Evolutionary conservation across 495 filamentous ascomycete species (phyloP).

Genomic region (Parathielavia appendiculata): DNA sequence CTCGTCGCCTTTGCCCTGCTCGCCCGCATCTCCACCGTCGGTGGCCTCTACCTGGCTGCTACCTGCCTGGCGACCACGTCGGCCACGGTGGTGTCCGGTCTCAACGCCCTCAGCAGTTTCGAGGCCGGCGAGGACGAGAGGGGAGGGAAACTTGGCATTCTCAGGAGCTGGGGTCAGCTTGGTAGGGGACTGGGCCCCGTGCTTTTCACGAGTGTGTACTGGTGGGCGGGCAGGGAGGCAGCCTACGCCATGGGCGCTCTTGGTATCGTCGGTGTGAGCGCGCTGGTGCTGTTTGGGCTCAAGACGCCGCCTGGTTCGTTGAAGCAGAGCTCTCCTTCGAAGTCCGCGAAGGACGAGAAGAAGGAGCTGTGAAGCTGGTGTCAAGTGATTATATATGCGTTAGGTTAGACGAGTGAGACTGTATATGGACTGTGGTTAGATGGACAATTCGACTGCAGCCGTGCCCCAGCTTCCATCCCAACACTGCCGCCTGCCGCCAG

Average conservation of each 20-base stretch:
- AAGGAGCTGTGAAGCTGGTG: slow-evolving; percentile 28
- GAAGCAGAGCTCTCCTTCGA: slow-evolving; percentile 19
- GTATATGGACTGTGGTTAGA: background rate
- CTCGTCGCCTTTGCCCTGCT: slow-evolving; percentile 76
- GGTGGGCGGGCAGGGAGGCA: slow-evolving; percentile 89
- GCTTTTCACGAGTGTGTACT: slow-evolving; percentile 93
- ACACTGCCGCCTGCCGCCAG: too few species aligned
- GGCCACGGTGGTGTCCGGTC: slow-evolving; percentile 87
- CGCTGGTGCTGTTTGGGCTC: slow-evolving; percentile 64
- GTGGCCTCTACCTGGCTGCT: slow-evolving; percentile 72
- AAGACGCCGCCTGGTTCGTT: slow-evolving; percentile 44
- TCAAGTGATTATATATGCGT: background rate
- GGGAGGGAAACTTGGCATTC: slow-evolving; percentile 76
- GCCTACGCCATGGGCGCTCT: slow-evolving; percentile 77
- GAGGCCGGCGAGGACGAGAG: slow-evolving; percentile 76
- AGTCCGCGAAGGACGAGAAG: slow-evolving; percentile 23
- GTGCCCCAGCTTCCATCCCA: too few species aligned
- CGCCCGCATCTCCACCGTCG: slow-evolving; percentile 57
- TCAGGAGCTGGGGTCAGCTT: slow-evolving; percentile 78
- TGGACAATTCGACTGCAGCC: too few species aligned
- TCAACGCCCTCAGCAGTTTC: slow-evolving; percentile 88
- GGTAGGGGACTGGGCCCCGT: slow-evolving; percentile 82
- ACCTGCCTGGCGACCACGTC: slow-evolving; percentile 79
- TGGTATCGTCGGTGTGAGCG: slow-evolving; percentile 69
- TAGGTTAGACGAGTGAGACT: background rate